Conservation (phyloP, 805 yeast species). For the Candida palmyrensis region DNA sequence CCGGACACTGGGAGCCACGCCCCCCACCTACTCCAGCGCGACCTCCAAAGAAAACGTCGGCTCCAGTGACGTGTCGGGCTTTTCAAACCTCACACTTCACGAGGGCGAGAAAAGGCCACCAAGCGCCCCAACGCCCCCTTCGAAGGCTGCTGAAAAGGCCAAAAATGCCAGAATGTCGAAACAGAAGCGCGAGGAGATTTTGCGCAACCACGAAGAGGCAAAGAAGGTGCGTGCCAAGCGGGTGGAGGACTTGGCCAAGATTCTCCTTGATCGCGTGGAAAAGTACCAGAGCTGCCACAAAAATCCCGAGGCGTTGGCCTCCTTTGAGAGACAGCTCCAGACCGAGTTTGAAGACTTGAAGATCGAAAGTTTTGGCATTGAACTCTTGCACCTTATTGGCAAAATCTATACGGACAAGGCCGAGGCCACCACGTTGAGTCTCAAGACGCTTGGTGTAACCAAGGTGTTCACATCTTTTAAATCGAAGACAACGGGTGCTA, state of each 20-base stretch:
- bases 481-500: constrained; percentile 78
- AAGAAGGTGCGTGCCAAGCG: constrained; percentile 45
- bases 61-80: not conserved
- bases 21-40: not conserved
- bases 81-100: too few species aligned
- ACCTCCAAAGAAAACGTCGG: not conserved
- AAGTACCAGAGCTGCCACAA: constrained; percentile 53
- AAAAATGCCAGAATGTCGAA: constrained; percentile 25
- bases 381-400: constrained; percentile 80
- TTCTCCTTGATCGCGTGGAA: constrained; percentile 45
- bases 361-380: constrained; percentile 93
- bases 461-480: constrained; percentile 77
- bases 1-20: not conserved
- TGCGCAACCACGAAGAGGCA: constrained; percentile 50
- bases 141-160: constrained; percentile 22
- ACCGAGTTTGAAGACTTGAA: constrained; percentile 76
- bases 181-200: constrained; percentile 44
- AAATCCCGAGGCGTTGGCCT: constrained; percentile 53
- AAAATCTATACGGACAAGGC: constrained; percentile 73
- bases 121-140: constrained; percentile 27
- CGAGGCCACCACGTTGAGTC: constrained; percentile 63
- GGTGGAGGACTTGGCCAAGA: constrained; percentile 45
- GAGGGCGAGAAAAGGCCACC: too few species aligned
- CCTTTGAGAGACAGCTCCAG: constrained; percentile 48
- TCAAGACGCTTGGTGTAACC: constrained; percentile 80